phyloP scores from a whole-genome alignment of 2,329 filamentous ascomycete species.

The Neonectria magnoliae region DNA sequence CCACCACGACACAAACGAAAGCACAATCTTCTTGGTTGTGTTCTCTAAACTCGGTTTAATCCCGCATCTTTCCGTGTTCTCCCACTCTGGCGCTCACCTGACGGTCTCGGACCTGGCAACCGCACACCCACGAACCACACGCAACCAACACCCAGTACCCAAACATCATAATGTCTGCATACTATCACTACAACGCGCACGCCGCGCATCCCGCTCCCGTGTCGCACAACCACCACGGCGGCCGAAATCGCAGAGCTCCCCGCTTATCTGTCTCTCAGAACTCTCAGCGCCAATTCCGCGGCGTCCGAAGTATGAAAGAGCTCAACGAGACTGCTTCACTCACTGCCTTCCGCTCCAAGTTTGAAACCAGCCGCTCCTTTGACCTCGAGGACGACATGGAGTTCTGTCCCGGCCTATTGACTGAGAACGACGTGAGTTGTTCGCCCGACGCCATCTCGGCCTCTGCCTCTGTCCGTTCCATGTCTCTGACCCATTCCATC shows the following conservation, averaged over 20 bases:
- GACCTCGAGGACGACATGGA: constrained; percentile 96
- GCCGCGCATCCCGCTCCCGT: constrained; percentile 67
- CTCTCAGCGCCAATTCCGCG: constrained; percentile 85
- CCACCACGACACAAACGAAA: constrained; percentile 23
- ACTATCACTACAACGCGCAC: constrained; percentile 71
- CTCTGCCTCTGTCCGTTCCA: constrained; percentile 14
- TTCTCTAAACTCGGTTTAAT: constrained; percentile 41
- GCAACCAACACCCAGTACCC: constrained; percentile 13
- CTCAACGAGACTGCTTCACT: constrained; percentile 80
- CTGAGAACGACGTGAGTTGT: constrained; percentile 86
- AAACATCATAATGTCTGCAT: constrained; percentile 66
- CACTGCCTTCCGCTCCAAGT: constrained; percentile 83
- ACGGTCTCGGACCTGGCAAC: constrained; percentile 8
- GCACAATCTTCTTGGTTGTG: constrained; percentile 30
- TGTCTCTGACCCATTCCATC: constrained; percentile 48
- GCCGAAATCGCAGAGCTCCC: constrained; percentile 85
- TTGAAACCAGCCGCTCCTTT: constrained; percentile 92
- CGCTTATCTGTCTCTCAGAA: constrained; percentile 84
- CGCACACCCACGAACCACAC: constrained; percentile 8
- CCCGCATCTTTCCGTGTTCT: constrained; percentile 39
- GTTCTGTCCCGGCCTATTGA: constrained; percentile 92
- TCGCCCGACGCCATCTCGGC: constrained; percentile 28
- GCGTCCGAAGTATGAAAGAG: constrained; percentile 87
- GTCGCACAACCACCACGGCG: constrained; percentile 82
- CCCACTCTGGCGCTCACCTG: constrained; percentile 21